Evolutionary conservation across 345 rosid species (phyloP), one percentile per base, ranked within the genome.

Genomic region (Eutrema heterophyllum): DNA sequence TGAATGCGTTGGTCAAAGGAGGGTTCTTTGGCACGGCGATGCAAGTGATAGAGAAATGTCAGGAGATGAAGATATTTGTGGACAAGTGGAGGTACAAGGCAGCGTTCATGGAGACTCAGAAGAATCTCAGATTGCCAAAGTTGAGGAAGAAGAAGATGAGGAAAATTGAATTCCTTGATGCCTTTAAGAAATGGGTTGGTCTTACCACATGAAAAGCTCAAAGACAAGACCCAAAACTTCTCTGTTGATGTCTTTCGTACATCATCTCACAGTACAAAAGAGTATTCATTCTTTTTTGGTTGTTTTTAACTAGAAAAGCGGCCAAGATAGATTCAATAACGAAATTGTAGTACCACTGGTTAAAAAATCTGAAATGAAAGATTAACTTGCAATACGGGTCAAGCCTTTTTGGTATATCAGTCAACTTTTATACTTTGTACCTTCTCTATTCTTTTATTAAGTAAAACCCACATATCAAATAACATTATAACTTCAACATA

Each of bases 11-110:
- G 68, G 89, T 91, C 15, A 94, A 84, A 81, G 98, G 96, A 46
- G 95, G 96, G 49, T 94, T 87, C 84, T 94, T 94, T 67, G 98
- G 89, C 79, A 90, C 95, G 0, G 97, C 83, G 55, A 89, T 94
- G 96, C 97, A 91, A 85, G 98, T 94, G 55, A 84, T 89, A 61
- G 93, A 91, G 56, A 91, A 85, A 81, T 88, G 92, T 75, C 89
- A 85, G 64, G 92, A 87, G 79, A 85, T 83, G 97, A 94, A 86
- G 80, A 81, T 89, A 64, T 91, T 94, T 52, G 81, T 91, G 51
- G 93, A 94, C 78, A 94, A 87, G 79, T 94, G 97, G 96, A 91
- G 86, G 76, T 91, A 91, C 81, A 91, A 91, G 80, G 93, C 88
- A 78, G 89, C 89, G 49, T 91, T 88, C 77, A 89, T 94, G 98